Evolutionary conservation across 2,329 filamentous ascomycete genomes (phyloP).

Genomic region (Calonectria crousiana): DNA sequence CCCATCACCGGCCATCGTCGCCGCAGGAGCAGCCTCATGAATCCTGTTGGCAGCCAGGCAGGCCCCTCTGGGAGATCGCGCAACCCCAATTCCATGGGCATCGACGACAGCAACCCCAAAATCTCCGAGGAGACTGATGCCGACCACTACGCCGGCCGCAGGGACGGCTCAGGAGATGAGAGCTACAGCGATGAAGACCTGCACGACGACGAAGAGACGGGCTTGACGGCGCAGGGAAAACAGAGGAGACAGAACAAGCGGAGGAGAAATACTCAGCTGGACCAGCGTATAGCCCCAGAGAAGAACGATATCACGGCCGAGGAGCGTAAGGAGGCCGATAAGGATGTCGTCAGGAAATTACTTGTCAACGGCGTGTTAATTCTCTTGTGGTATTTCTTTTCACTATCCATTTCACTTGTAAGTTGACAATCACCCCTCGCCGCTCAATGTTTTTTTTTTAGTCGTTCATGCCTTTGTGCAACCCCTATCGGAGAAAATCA

Average conservation of each 20-base stretch:
- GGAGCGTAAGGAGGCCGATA: slow-evolving; percentile 82
- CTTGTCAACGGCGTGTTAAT: slow-evolving; percentile 86
- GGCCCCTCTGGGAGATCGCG: slow-evolving; percentile 45
- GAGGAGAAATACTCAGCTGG: slow-evolving; percentile 75
- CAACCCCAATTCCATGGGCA: slow-evolving; percentile 38
- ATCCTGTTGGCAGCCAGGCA: slow-evolving; percentile 47
- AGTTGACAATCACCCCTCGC: slow-evolving; percentile 50
- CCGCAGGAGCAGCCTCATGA: slow-evolving; percentile 67
- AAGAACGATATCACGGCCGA: slow-evolving; percentile 70
- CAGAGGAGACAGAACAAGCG: slow-evolving; percentile 75
- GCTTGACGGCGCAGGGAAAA: slow-evolving; percentile 80
- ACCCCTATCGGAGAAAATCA: background rate
- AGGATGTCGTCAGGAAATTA: slow-evolving; percentile 76
- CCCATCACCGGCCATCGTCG: slow-evolving; percentile 66
- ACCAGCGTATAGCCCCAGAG: slow-evolving; percentile 75
- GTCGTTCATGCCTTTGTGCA: background rate
- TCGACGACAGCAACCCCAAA: slow-evolving; percentile 56
- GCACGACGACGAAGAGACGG: slow-evolving; percentile 90
- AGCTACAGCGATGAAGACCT: slow-evolving; percentile 78
- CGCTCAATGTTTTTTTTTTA: background rate
- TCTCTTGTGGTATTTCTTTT: slow-evolving; percentile 89
- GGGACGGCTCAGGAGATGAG: slow-evolving; percentile 59
- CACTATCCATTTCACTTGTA: slow-evolving; percentile 91
- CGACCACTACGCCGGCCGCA: slow-evolving; percentile 42
- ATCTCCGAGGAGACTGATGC: slow-evolving; percentile 58